Evolutionary conservation across 305 asterid genomes (phyloP).

Genomic region (Fraxinus platypoda): DNA sequence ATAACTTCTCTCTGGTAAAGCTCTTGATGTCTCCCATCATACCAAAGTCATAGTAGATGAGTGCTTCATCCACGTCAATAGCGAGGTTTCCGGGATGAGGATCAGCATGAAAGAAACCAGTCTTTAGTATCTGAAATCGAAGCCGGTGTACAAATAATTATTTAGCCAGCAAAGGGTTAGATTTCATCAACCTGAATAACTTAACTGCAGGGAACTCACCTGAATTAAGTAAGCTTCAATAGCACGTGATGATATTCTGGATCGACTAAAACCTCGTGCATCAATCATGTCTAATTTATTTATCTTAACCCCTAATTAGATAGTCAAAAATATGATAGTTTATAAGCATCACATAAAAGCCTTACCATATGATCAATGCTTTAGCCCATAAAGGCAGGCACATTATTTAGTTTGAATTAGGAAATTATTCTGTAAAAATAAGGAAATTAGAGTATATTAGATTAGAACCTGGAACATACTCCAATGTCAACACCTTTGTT

Average conservation of each 20-base stretch:
- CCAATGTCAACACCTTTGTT: constrained; percentile 77
- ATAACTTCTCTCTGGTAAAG: constrained; percentile 74
- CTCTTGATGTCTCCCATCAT: constrained; percentile 98
- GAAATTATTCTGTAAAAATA: not conserved
- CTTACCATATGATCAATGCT: not conserved
- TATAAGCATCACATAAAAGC: constrained; percentile 1
- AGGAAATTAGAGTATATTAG: not conserved
- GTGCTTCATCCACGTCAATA: constrained; percentile 83
- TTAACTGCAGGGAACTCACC: constrained; percentile 32
- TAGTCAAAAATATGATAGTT: constrained; percentile 4
- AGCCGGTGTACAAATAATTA: not conserved
- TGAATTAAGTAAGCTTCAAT: constrained; percentile 95
- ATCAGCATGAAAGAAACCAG: constrained; percentile 98
- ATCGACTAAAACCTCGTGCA: constrained; percentile 64
- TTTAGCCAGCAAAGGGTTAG: not conserved
- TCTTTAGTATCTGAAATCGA: constrained; percentile 62
- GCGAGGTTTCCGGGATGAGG: constrained; percentile 99
- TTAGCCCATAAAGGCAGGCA: not conserved
- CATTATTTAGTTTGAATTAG: not conserved
- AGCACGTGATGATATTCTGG: constrained; percentile 80
- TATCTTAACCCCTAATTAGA: constrained; percentile 72
- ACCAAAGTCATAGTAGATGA: constrained; percentile 92
- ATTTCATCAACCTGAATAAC: constrained; percentile 2
- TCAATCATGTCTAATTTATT: constrained; percentile 68
- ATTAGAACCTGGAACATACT: constrained; percentile 81